phyloP scores from a whole-genome alignment of 306 rosid genomes.

The Quillaja saponaria region DNA sequence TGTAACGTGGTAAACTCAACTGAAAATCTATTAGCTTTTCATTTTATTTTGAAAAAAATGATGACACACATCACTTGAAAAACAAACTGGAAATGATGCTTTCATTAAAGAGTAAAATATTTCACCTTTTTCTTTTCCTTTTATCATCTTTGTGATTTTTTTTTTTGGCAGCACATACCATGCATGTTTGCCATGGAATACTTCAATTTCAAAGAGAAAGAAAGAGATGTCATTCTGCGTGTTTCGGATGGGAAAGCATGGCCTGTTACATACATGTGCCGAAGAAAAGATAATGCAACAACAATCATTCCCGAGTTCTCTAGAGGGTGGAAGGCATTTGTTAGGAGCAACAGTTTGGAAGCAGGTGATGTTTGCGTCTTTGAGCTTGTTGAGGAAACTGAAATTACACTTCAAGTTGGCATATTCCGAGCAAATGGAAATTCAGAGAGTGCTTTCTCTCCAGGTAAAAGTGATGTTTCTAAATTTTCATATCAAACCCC shows the following conservation, averaged over 20 bases:
- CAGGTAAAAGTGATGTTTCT: neutral
- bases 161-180: neutral
- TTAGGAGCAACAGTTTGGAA: neutral
- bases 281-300: neutral
- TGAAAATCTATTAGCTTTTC: too few relatives aligned
- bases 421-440: neutral
- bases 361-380: neutral
- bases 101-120: too few relatives aligned
- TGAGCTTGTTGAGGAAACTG: neutral
- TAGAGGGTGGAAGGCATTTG: neutral
- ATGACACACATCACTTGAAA: too few relatives aligned
- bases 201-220: neutral
- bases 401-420: neutral
- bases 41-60: too few relatives aligned
- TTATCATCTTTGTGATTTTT: too few relatives aligned
- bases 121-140: too few relatives aligned
- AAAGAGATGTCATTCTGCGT: neutral
- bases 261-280: neutral
- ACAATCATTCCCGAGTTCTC: neutral
- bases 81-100: too few relatives aligned
- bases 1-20: too few relatives aligned
- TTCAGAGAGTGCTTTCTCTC: neutral
- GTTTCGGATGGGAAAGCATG: neutral
- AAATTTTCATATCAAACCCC: too few relatives aligned
- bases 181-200: neutral